phyloP scores from a whole-genome alignment of 2,329 filamentous ascomycete genomes.

The Coniella vitis region DNA sequence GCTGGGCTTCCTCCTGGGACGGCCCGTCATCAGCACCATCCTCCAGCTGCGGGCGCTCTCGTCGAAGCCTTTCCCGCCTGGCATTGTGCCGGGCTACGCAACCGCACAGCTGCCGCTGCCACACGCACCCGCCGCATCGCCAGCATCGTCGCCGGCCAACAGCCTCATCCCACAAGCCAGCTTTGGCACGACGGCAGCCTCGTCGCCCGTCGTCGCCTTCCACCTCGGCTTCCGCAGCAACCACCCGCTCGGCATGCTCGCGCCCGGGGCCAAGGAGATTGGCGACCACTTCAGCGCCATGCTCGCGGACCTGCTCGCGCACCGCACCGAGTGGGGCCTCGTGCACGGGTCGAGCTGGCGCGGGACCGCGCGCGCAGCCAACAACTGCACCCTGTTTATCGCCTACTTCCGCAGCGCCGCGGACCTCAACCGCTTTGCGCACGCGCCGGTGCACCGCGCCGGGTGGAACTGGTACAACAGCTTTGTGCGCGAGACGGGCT shows the following conservation, averaged over 20 bases:
- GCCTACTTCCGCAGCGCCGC: slow-evolving; percentile 46
- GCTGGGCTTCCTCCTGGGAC: slow-evolving; percentile 2
- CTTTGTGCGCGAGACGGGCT: slow-evolving; percentile 20
- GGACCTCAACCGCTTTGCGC: slow-evolving; percentile 45
- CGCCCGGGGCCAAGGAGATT: slow-evolving; percentile 36
- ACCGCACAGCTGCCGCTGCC: slow-evolving; percentile 13
- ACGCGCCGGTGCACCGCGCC: slow-evolving; percentile 38
- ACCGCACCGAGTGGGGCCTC: slow-evolving; percentile 39
- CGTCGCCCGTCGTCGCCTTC: slow-evolving; percentile 33
- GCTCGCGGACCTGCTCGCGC: slow-evolving; percentile 26
- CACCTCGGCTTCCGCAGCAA: slow-evolving; percentile 38
- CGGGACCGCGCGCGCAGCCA: slow-evolving; percentile 26
- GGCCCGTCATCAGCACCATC: slow-evolving; percentile 5
- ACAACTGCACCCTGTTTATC: slow-evolving; percentile 34
- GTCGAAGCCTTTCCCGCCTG: slow-evolving; percentile 7
- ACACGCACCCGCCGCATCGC: background rate
- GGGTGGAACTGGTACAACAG: slow-evolving; percentile 44
- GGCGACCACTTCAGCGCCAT: slow-evolving; percentile 32
- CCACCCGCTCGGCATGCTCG: slow-evolving; percentile 42
- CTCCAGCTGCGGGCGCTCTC: slow-evolving; percentile 1
- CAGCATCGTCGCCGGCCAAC: background rate
- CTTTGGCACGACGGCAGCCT: slow-evolving; percentile 24
- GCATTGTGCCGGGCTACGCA: slow-evolving; percentile 8
- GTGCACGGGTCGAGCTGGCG: slow-evolving; percentile 22
- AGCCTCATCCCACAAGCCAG: slow-evolving; percentile 16